A percentile compares a stretch with the other conserved stretches of the same genome.
Evolutionary conservation across 352 stramenopile genomes (phyloP).

Genomic region (Phytopythium helicoides): DNA sequence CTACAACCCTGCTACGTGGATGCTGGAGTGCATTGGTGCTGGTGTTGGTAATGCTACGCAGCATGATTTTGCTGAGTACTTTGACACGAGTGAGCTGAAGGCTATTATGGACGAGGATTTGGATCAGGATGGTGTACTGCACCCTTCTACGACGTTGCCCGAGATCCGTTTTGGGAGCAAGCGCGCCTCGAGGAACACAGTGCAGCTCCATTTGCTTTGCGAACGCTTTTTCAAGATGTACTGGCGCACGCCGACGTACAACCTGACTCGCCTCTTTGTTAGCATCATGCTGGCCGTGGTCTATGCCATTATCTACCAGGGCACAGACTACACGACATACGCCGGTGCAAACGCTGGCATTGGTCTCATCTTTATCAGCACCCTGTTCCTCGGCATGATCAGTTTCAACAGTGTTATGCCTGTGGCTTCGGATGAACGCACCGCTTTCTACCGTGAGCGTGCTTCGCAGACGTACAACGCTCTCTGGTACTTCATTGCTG

Average conservation of each 20-base stretch:
- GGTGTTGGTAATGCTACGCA: constrained; percentile 17
- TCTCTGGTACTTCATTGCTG: constrained; percentile 61
- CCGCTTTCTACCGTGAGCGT: constrained; percentile 50
- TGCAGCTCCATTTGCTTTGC: constrained; percentile 32
- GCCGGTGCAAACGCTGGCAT: constrained; percentile 42
- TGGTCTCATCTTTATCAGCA: constrained; percentile 82
- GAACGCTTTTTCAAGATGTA: constrained; percentile 32
- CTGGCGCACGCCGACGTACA: constrained; percentile 31
- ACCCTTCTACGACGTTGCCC: constrained; percentile 26
- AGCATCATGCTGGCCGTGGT: constrained; percentile 56
- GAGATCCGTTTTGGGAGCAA: constrained; percentile 43
- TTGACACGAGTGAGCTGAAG: constrained; percentile 32
- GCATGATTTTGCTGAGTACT: constrained; percentile 26
- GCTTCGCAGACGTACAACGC: constrained; percentile 79
- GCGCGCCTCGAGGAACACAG: constrained; percentile 19
- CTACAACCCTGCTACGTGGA: constrained; percentile 49
- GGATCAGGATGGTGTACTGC: constrained; percentile 38
- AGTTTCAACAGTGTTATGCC: constrained; percentile 76
- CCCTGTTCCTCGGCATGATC: constrained; percentile 81
- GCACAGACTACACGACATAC: constrained; percentile 43
- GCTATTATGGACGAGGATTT: constrained; percentile 41
- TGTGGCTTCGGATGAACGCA: constrained; percentile 80
- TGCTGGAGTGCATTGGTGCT: constrained; percentile 28
- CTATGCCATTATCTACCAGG: constrained; percentile 79
- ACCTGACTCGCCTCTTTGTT: constrained; percentile 65